phyloP scores from a whole-genome alignment of 75 land plant genomes.

The Isoetes taiwanensis region DNA sequence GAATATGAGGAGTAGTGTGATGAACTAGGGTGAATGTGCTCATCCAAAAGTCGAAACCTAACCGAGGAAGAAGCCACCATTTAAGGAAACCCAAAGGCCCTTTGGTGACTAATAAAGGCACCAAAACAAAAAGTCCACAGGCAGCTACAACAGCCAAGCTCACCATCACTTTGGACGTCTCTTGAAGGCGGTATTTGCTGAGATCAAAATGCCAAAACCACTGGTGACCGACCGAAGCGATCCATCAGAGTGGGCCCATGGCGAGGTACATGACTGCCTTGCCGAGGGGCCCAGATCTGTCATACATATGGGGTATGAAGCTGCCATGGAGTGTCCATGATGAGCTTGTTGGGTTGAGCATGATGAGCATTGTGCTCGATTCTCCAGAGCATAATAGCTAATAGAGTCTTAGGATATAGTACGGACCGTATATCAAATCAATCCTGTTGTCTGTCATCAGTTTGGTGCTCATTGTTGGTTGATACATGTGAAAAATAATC shows the following conservation, averaged over 20 bases:
- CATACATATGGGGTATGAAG: slow-evolving; percentile 2
- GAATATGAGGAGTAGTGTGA: slow-evolving; percentile 95
- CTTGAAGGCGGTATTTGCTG: slow-evolving; percentile 3
- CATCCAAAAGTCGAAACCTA: slow-evolving; percentile 30
- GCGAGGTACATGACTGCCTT: background rate
- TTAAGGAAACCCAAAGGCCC: background rate
- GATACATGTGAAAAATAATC: no score
- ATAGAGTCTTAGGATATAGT: no score
- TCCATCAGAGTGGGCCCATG: slow-evolving; percentile 5
- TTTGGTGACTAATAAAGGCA: background rate
- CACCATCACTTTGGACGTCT: background rate
- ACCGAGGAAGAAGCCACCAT: slow-evolving; percentile 3
- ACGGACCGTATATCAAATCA: no score
- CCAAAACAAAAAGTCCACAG: background rate
- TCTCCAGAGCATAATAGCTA: no score
- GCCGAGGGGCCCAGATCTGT: background rate
- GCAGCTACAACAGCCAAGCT: background rate
- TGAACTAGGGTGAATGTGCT: slow-evolving; percentile 97
- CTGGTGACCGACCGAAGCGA: slow-evolving; percentile 3
- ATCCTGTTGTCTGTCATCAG: no score
- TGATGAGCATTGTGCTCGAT: slow-evolving; percentile 1
- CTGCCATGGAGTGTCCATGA: slow-evolving; percentile 6
- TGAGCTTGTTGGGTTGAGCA: background rate
- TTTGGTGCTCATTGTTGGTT: no score
- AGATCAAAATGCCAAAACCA: slow-evolving; percentile 2